Evolutionary conservation across 192 early-diverging fungal genomes (phyloP), one percentile per base, ranked within the genome.

Genomic region (Pilobolus umbonatus): DNA sequence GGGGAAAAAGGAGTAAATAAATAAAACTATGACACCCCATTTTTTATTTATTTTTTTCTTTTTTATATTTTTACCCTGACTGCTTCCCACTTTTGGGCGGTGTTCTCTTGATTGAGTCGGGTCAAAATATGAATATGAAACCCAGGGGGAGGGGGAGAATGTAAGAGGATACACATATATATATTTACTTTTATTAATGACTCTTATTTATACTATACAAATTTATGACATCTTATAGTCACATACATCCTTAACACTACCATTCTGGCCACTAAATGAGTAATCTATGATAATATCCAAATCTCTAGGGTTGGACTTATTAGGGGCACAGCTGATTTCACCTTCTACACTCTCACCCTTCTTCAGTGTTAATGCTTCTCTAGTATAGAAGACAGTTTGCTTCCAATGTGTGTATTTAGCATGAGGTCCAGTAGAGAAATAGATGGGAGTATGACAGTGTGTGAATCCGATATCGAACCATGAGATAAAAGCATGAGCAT

Each of bases 361-460:
- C 57, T 89, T 86, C 49, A 86, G 80, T 30, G 79, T 88, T 65
- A 88, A 59, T 15, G 82, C 75, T 58, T 92, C 83, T 25, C 72
- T 73, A 44, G 91, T 87, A 67, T 97, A 94, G 73, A 99, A 98
- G 38, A 99, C 93, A 25, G 97, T 98, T 78, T 99, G 96, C 76
- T 98, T 97, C 97, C 97, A 99, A 68, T 99, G 97, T n/a, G 97
- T 99, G 80, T 96, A 88, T 74, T 83, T 75, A 63, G 80, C 75
- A 62, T 90, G 82, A 5, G 92, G 86, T 30, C 96, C 80, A 57
- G 95, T 88, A 68, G 91, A 75, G 72, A 92, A 82, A 42, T 74
- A 71, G 25, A 96, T 80, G 43, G 85, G 86, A 65, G 93, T 88
- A 73, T 95, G 92, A 74, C 89, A 92, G 43, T 88, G 87, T 5